Conservation (phyloP, 108 stramenopile species). For the Pseudonitzschia delicatissima region DNA sequence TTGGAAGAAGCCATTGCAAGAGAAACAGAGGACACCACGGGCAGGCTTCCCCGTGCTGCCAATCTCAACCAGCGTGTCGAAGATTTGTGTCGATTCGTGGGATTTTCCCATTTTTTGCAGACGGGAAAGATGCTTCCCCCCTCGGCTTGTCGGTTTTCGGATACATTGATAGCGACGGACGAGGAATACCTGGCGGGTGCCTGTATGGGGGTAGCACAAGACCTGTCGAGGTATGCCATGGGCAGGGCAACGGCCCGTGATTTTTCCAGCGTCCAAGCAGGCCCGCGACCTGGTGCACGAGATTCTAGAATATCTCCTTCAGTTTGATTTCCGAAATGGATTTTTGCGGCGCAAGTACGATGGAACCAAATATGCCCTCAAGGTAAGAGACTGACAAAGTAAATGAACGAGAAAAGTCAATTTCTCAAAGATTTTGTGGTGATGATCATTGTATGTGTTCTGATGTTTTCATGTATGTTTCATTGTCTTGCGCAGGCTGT, state of each 20-base stretch:
- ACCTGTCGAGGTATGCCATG: constrained; percentile 62
- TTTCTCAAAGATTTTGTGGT: background rate
- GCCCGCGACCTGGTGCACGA: constrained; percentile 50
- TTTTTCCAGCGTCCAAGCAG: constrained; percentile 40
- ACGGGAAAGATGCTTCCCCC: constrained; percentile 36
- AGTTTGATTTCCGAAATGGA: constrained; percentile 94
- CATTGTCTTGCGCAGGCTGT: constrained; percentile 17
- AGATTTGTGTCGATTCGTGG: constrained; percentile 57
- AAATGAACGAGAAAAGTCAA: background rate
- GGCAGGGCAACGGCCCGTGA: constrained; percentile 65
- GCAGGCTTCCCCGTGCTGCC: constrained; percentile 39
- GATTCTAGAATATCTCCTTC: constrained; percentile 61
- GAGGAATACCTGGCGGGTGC: constrained; percentile 81
- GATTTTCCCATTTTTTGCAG: constrained; percentile 57
- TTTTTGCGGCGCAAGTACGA: constrained; percentile 87
- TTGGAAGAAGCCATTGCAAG: constrained; percentile 1
- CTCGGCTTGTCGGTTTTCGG: constrained; percentile 13
- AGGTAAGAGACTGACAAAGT: constrained; percentile 22
- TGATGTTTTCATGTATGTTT: background rate
- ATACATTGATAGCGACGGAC: constrained; percentile 41
- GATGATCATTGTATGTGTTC: background rate
- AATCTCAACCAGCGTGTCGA: constrained; percentile 54
- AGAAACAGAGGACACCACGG: background rate
- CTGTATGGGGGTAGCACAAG: constrained; percentile 69
- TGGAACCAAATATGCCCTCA: constrained; percentile 76